Evolutionary conservation across 2,329 filamentous ascomycete genomes (phyloP).

Genomic region (Colletotrichum limetticola): DNA sequence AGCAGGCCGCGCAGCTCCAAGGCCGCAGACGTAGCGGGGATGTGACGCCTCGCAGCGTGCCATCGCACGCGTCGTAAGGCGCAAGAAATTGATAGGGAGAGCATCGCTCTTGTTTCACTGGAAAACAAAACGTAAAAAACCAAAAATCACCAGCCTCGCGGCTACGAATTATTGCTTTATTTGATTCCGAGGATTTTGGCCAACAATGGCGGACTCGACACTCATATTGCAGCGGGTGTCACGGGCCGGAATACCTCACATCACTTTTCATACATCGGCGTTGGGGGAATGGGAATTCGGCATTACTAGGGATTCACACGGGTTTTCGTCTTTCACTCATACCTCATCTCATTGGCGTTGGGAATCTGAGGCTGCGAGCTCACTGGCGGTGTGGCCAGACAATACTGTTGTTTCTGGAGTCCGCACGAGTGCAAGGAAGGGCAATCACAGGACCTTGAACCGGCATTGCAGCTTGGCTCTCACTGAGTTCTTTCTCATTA

Average conservation of each 20-base stretch:
- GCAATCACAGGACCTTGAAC: conserved; percentile 31
- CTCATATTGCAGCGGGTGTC: background rate
- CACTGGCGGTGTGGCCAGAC: background rate
- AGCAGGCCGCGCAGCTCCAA: conserved; percentile 54
- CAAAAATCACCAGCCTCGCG: conserved; percentile 14
- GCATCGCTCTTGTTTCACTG: background rate
- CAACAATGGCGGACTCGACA: background rate
- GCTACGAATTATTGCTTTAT: conserved; percentile 20
- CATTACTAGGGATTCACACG: conserved; percentile 5
- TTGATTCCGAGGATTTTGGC: background rate
- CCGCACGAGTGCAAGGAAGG: conserved; percentile 26
- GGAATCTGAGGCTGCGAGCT: background rate
- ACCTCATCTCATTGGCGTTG: conserved; percentile 11
- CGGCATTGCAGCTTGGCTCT: conserved; percentile 33
- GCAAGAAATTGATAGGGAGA: background rate
- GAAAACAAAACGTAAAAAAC: background rate
- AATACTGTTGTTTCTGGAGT: background rate
- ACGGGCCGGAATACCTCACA: background rate
- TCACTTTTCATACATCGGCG: conserved; percentile 29
- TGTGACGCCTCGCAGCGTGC: conserved; percentile 64
- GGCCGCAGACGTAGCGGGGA: conserved; percentile 65
- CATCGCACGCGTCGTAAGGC: conserved; percentile 54
- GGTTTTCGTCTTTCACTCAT: conserved; percentile 14
- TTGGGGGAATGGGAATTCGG: conserved; percentile 16
- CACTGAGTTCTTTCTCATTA: conserved; percentile 23